A percentile compares a stretch with the other conserved stretches of the same genome.
These are phyloP conservation scores for Silene coronaria DNA, from an alignment of 179 eudicot genomes.

Conservation along the genomic window DNA sequence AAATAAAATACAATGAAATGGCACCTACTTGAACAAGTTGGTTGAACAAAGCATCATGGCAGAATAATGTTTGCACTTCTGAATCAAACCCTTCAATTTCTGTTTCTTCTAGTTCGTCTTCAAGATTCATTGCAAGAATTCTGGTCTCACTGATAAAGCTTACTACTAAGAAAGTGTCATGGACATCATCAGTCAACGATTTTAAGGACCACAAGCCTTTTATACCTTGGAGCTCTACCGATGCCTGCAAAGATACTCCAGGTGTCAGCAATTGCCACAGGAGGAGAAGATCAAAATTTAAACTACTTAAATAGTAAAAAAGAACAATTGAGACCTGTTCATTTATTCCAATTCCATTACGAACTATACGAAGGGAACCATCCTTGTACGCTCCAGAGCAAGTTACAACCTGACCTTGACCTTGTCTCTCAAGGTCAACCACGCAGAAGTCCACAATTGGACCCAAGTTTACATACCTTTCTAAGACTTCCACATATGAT, in stretches of 20 bases:
- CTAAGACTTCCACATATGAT: constrained; percentile 92
- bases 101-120: constrained; percentile 96
- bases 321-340: constrained; percentile 59
- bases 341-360: constrained; percentile 95
- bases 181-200: constrained; percentile 79
- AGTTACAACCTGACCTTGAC: constrained; percentile 99
- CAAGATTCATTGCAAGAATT: constrained; percentile 91
- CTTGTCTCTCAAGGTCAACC: constrained; percentile 98
- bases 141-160: constrained; percentile 95
- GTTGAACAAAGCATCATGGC: constrained; percentile 87
- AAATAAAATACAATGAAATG: constrained; percentile 1
- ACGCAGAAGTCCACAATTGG: constrained; percentile 97
- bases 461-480: constrained; percentile 88
- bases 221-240: constrained; percentile 98
- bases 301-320: background rate
- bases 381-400: constrained; percentile 99
- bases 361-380: constrained; percentile 94
- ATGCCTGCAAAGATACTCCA: constrained; percentile 50
- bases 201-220: constrained; percentile 98
- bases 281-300: background rate
- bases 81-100: constrained; percentile 97
- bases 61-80: constrained; percentile 78
- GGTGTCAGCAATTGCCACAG: constrained; percentile 14
- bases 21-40: constrained; percentile 82
- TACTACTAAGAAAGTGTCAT: constrained; percentile 91